Evolutionary conservation across 805 yeast species (phyloP).

Genomic region (Alloascoidea africana): DNA sequence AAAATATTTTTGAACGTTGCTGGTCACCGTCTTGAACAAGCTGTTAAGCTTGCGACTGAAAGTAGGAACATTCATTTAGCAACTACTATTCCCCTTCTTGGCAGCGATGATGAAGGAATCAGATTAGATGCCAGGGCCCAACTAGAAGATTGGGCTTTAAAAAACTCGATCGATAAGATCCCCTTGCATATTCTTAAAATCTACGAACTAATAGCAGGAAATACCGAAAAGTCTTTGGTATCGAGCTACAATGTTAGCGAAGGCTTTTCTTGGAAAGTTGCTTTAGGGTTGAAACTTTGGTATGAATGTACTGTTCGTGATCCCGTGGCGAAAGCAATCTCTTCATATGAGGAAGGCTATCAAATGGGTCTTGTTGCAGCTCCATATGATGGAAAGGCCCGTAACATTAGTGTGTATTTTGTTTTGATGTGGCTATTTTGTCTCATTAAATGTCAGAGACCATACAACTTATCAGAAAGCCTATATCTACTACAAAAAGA

Average conservation of each 20-base stretch:
- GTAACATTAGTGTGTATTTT: background rate
- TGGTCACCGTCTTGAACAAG: constrained; percentile 42
- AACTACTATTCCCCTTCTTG: constrained; percentile 49
- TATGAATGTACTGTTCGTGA: constrained; percentile 27
- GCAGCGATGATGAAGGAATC: constrained; percentile 51
- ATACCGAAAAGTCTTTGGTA: constrained; percentile 17
- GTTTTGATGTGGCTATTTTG: constrained; percentile 2
- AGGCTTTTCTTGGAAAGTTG: constrained; percentile 51
- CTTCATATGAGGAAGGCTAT: constrained; percentile 20
- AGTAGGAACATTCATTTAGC: constrained; percentile 58
- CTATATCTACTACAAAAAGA: background rate
- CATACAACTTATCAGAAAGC: background rate
- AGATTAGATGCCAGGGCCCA: constrained; percentile 42
- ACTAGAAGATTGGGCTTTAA: constrained; percentile 46
- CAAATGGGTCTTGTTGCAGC: constrained; percentile 9
- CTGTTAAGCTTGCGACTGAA: constrained; percentile 45
- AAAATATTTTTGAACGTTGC: constrained; percentile 33
- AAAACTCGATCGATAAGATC: constrained; percentile 24
- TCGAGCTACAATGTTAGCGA: constrained; percentile 11
- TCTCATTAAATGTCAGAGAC: constrained; percentile 1
- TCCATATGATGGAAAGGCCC: background rate
- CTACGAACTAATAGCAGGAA: constrained; percentile 42
- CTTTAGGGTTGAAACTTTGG: constrained; percentile 42
- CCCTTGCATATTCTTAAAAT: constrained; percentile 42
- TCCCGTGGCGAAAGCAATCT: constrained; percentile 6